Evolutionary conservation across 805 yeast genomes (phyloP).

Genomic region (Wickerhamomyces silvicola): DNA sequence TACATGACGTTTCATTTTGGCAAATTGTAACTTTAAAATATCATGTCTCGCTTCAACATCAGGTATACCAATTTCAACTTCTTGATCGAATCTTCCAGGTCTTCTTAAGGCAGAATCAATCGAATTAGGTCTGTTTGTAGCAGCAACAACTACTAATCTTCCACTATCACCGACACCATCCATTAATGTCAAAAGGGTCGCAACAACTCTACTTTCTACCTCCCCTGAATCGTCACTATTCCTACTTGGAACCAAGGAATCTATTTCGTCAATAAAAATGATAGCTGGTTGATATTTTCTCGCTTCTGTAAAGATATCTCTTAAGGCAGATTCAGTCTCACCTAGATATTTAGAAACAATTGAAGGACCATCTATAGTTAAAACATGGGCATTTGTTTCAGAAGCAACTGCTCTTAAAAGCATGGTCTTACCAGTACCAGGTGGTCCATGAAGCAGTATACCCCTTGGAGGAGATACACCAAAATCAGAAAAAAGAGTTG

Average conservation of each 20-base stretch:
- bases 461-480: conserved; percentile 94
- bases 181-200: conserved; percentile 77
- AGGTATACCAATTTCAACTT: conserved; percentile 87
- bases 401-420: conserved; percentile 75
- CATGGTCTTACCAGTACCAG: conserved; percentile 96
- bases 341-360: conserved; percentile 91
- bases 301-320: conserved; percentile 83
- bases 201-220: conserved; percentile 84
- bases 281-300: conserved; percentile 79
- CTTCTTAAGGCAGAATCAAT: conserved; percentile 70
- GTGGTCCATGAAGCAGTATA: conserved; percentile 88
- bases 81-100: conserved; percentile 88
- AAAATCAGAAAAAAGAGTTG: conserved; percentile 71
- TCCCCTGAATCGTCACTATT: conserved; percentile 84
- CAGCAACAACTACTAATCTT: conserved; percentile 62
- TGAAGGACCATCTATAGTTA: conserved; percentile 84
- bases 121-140: conserved; percentile 65
- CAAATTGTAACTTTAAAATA: conserved; percentile 59
- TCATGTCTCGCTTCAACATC: conserved; percentile 74
- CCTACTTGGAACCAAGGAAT: conserved; percentile 82
- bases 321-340: conserved; percentile 82
- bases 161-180: conserved; percentile 68
- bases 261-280: conserved; percentile 88
- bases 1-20: conserved; percentile 41
- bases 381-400: conserved; percentile 74